These are phyloP conservation scores for Spinacia oleracea DNA, from an alignment of 179 eudicot species.

Conservation along the genomic window DNA sequence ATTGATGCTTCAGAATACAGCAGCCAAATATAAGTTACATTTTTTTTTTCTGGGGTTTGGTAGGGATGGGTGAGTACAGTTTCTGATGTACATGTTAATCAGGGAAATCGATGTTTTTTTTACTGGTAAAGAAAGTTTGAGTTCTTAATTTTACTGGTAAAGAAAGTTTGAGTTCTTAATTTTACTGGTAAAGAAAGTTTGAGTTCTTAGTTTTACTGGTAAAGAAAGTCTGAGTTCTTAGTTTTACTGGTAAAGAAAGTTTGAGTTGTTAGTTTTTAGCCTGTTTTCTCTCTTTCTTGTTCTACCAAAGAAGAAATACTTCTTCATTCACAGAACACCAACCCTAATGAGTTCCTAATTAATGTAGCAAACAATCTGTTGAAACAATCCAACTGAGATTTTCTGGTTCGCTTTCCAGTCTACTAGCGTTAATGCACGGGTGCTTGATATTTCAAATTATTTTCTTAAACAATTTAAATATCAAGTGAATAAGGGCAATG, in stretches of 20 bases:
- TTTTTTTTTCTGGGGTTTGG: background rate
- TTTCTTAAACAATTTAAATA: no score
- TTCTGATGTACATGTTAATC: slow-evolving; percentile 10
- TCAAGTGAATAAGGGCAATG: no score
- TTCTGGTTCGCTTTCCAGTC: no score
- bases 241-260: background rate
- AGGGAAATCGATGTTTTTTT: background rate
- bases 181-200: background rate
- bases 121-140: background rate
- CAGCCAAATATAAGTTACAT: background rate
- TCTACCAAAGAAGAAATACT: background rate
- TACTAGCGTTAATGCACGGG: no score
- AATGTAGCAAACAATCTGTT: no score
- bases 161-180: background rate
- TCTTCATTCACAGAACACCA: no score
- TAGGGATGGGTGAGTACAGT: background rate
- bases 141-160: no score
- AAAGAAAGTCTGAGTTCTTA: no score
- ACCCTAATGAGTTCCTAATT: no score
- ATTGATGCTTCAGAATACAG: background rate
- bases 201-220: slow-evolving; percentile 4
- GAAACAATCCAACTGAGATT: no score
- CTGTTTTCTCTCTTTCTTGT: background rate
- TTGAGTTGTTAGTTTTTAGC: background rate
- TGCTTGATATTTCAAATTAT: no score